Percentiles rank a stretch among this genome's conserved stretches.
These are phyloP conservation scores for Chamaenerion angustifolium DNA, from an alignment of 345 rosid genomes.

Conservation along the genomic window DNA sequence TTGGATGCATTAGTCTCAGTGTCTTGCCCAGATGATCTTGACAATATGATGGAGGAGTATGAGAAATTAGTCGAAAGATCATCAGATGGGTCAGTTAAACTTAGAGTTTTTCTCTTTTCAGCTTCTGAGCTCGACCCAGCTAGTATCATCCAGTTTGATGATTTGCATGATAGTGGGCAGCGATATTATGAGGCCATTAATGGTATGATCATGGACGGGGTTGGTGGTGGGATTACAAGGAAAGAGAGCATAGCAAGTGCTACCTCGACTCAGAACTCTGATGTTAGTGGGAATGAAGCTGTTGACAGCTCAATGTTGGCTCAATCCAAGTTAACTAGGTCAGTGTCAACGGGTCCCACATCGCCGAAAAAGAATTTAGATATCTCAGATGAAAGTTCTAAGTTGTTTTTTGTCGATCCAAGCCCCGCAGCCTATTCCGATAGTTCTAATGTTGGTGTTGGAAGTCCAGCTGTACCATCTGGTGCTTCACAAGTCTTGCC, in stretches of 20 bases:
- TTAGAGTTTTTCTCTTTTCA: slow-evolving; percentile 56
- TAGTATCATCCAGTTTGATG: slow-evolving; percentile 33
- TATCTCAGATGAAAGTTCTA: slow-evolving; percentile 20
- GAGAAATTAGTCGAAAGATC: slow-evolving; percentile 50
- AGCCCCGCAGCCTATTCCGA: slow-evolving; percentile 22
- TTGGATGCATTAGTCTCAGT: slow-evolving; percentile 72
- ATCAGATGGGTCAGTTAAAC: slow-evolving; percentile 53
- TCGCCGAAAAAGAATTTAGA: slow-evolving; percentile 23
- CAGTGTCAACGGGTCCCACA: slow-evolving; percentile 18
- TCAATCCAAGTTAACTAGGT: slow-evolving; percentile 23
- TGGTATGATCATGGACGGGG: slow-evolving; percentile 24
- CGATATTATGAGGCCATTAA: slow-evolving; percentile 64
- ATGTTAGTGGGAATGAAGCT: slow-evolving; percentile 36
- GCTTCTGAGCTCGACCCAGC: slow-evolving; percentile 35
- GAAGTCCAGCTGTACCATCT: slow-evolving; percentile 21
- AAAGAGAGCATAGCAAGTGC: slow-evolving; percentile 55
- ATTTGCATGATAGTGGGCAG: slow-evolving; percentile 41
- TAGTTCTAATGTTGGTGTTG: slow-evolving; percentile 21
- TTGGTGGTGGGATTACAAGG: slow-evolving; percentile 23
- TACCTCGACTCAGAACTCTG: slow-evolving; percentile 56
- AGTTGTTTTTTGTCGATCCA: slow-evolving; percentile 15
- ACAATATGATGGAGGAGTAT: slow-evolving; percentile 77
- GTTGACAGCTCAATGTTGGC: slow-evolving; percentile 23
- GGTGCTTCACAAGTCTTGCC: slow-evolving; percentile 23
- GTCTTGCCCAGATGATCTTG: slow-evolving; percentile 63